Base-by-base conservation (phyloP, 345 rosid genomes). In the Excoecaria cochinchinensis region DNA sequence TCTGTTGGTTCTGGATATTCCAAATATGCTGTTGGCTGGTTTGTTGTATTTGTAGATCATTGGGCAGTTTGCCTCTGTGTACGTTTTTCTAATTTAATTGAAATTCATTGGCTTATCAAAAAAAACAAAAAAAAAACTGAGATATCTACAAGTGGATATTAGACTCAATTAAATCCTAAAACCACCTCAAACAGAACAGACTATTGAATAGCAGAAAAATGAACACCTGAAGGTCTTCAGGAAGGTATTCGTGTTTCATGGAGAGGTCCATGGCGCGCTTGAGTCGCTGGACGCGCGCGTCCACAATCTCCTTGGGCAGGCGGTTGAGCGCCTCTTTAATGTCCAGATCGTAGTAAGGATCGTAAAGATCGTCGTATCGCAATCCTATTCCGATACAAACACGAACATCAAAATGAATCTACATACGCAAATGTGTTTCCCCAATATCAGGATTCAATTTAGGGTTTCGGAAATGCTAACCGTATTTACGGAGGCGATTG, bases 251-350 rank as follows among this genome's bases (percentile, higher is more conserved):
- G 80, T 95, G 99, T 86, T 95, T 95, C 98, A 95, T 87, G 74
- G 99, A 95, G 73, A 95, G 98, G 80, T 95, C 99, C 90, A 93
- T 89, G 71, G 99, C 97, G 61, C 98, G 99, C 88, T 93, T 93
- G 74, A 95, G 92, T 13, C 97, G 99, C 92, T 95, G 98, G 81
- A 88, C 73, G 46, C 99, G 96, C 12, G 99, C 98, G 72, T 95
- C 97, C 19, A 95, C 88, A 42, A 95, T 77, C 88, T 95, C 98
- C 55, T 90, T 84, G 0, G 99, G 99, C 47, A 95, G 84, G 81
- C 99, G 89, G 81, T 87, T 84, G 70, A 95, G 82, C 0, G 99
- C 98, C 77, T 90, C 99, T 86, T 91, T 90, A 16, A 95, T 85
- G 70, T 95, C 98, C 90, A 90, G 73, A 60, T 87, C 90, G 83